Base-by-base conservation (phyloP, 768 basidiomycete genomes). In the Trametes cubensis region DNA sequence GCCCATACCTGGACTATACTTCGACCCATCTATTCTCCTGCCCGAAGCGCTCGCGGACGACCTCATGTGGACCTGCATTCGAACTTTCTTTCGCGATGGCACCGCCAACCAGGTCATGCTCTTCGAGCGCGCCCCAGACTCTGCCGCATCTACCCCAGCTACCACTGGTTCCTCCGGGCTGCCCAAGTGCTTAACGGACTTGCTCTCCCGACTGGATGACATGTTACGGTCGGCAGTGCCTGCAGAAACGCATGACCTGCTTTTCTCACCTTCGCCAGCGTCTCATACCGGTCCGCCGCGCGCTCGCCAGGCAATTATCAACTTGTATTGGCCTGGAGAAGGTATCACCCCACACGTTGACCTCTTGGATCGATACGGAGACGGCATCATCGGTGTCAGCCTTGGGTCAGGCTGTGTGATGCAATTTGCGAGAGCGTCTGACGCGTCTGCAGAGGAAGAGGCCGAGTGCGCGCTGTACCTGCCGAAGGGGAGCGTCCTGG, bases 341-440 rank as follows among this genome's bases (percentile, higher is more conserved):
- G 95, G 95, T 13, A 98, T 98, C 66, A 78, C 86, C 0, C 83
- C 92, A 0, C 95, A 98, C 67, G 83, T 98, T 45, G 95, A 98
- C 70, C 79, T 98, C 23, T 81, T 92, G 3, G 76, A 80, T 26
- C 85, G 95, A 15, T 98, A 90, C 69, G 93, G 84, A 7, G 92
- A 96, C 70, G 94, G 92, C 1, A 95, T 98, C 55, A 79, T 98
- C 23, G 93, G 93, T 10, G 83, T 96, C 55, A 95, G 91, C 66
- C 78, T 98, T 26, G 83, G 85, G 13, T 87, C 88, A 26, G 87
- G 89, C 14, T 91, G 87, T 52, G 88, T 85, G 15, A 95, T 96
- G 93, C 80, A 80, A 25, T 94, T 95, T 67, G 77, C 68, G 58
- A 67, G 70, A 46, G 72, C 71, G 28, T 39, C 47, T 21, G 45